Evolutionary conservation across 805 yeast genomes (phyloP), one percentile per base, ranked within the genome.

Genomic region (Starmerella riodocensis): DNA sequence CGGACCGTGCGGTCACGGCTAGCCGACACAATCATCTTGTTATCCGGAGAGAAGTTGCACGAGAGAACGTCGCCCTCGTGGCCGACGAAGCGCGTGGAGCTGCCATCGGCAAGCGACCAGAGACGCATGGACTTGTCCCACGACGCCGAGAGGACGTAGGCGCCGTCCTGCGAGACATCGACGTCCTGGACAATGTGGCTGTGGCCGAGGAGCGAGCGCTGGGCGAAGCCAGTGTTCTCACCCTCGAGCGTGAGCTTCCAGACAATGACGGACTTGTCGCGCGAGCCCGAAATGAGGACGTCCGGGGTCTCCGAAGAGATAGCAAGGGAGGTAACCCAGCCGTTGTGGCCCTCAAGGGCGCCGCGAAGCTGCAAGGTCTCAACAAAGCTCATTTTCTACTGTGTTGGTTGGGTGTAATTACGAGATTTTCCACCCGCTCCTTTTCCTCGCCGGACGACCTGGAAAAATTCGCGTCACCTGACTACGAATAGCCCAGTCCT

Each of bases 351-450:
- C 74, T 88, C 96, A 67, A 91, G 80, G 78, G 97, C 83, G 69
- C 97, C 99, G 79, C 97, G 86, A 69, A 91, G 82, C 70, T 88
- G 95, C 74, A 88, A 77, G 78, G 86, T 93, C 82, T 86, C 96
- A 53, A 55, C 53, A 50, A 49, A 55, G 38, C 34, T 35, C 30
- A 32, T 55, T 12, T 24, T 31, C 12, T n/a, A 20, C 18, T n/a
- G 24, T 5, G 17, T 28, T 11, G 9, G 30, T 26, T 24, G 8
- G 36, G 20, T 26, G 28, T 11, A 7, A 16, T 19, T 24, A 20
- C 23, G 20, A 20, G 11, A 11, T 31, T 20, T 21, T 5, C 16
- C 25, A 18, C 21, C 21, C 20, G 23, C 17, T 12, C n/a, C 7
- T 12, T 19, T 17, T 14, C n/a, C 9, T 17, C 6, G 23, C n/a